A percentile compares a stretch with the other conserved stretches of the same genome.
These are phyloP conservation scores for Daldinia grandis DNA, from an alignment of 495 filamentous ascomycete species.

Conservation along the genomic window DNA sequence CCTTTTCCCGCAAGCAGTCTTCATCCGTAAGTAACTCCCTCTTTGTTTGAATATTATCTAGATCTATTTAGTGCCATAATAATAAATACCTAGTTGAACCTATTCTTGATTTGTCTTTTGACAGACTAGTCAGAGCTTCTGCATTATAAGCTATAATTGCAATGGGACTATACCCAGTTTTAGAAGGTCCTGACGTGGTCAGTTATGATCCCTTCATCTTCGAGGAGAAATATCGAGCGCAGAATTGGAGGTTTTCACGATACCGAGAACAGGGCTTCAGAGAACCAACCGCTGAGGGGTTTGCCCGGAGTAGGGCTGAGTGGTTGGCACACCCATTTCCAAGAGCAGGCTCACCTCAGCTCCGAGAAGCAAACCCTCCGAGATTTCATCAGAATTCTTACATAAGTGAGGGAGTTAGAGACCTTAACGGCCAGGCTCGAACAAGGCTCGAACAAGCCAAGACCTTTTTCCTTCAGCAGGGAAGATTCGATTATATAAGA, in stretches of 20 bases:
- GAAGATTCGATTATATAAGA: background rate
- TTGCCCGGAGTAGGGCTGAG: background rate
- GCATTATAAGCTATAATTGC: background rate
- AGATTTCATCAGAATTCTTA: too few species aligned
- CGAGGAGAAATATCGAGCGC: conserved; percentile 1
- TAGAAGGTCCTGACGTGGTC: background rate
- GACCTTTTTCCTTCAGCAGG: background rate
- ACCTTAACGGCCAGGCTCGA: background rate
- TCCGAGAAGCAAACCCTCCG: background rate
- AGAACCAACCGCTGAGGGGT: background rate
- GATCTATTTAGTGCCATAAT: background rate
- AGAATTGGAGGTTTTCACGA: conserved; percentile 5
- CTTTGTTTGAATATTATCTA: background rate
- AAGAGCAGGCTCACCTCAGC: background rate
- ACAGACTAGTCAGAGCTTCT: background rate
- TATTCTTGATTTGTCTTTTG: background rate
- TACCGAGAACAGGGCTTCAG: background rate
- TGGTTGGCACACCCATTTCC: conserved; percentile 11
- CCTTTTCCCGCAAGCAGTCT: background rate
- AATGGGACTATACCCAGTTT: background rate
- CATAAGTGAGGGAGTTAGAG: too few species aligned
- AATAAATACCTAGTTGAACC: background rate
- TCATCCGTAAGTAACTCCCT: background rate
- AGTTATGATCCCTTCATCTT: background rate
- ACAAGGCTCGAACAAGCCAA: background rate